These are phyloP conservation scores for Aspergillus sp. DNA, from an alignment of 2,329 filamentous ascomycete genomes.

Conservation along the genomic window DNA sequence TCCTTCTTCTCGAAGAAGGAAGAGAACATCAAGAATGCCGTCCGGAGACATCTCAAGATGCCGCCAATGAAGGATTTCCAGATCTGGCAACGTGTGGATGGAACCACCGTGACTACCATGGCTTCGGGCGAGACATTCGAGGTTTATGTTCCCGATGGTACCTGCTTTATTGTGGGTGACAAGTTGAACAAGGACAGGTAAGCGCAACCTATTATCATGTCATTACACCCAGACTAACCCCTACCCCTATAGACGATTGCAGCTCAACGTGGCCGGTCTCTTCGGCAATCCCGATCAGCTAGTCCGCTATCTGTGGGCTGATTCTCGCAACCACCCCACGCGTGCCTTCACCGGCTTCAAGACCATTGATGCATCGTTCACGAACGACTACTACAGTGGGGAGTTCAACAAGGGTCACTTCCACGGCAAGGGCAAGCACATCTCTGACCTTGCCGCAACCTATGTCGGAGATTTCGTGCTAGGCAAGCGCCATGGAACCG, in stretches of 20 bases:
- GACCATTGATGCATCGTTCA: constrained; percentile 56
- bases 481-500: constrained; percentile 56
- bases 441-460: constrained; percentile 55
- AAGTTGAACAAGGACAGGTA: constrained; percentile 41
- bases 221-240: not conserved
- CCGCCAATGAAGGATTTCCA: constrained; percentile 43
- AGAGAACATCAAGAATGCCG: constrained; percentile 42
- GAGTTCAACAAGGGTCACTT: constrained; percentile 51
- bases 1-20: constrained; percentile 45
- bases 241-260: constrained; percentile 28
- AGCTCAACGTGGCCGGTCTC: constrained; percentile 35
- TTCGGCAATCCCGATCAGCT: constrained; percentile 43
- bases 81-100: constrained; percentile 47
- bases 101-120: constrained; percentile 36
- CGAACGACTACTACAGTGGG: constrained; percentile 59
- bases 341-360: constrained; percentile 48
- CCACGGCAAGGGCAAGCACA: constrained; percentile 58
- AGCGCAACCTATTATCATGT: constrained; percentile 19
- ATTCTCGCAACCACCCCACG: constrained; percentile 49
- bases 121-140: constrained; percentile 40
- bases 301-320: constrained; percentile 48
- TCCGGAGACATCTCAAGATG: constrained; percentile 43
- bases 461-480: constrained; percentile 59
- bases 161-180: constrained; percentile 46
- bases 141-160: constrained; percentile 38